These are phyloP conservation scores for Saprolegnia diclina DNA, from an alignment of 352 stramenopile species.

Conservation along the genomic window DNA sequence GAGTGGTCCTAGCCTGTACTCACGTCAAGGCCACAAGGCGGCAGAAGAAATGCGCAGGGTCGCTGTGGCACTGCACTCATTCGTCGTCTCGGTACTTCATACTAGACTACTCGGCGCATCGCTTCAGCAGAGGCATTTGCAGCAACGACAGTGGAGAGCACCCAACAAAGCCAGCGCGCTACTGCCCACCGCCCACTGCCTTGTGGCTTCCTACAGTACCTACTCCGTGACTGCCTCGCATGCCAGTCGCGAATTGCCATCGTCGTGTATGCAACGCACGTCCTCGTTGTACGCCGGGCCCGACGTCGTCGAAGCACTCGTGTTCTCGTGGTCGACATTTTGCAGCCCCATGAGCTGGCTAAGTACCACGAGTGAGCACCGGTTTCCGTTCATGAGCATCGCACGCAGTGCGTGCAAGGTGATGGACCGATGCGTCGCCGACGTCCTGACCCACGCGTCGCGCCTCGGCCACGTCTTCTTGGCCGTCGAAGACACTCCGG, in stretches of 20 bases:
- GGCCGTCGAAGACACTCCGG: background rate
- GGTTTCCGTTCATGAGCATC: constrained; percentile 1
- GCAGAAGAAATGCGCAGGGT: background rate
- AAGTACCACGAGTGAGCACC: background rate
- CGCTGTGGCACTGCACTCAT: background rate
- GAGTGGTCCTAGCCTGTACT: background rate
- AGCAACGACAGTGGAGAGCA: background rate
- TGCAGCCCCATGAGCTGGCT: background rate
- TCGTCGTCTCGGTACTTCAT: no score
- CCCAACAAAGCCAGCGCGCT: background rate
- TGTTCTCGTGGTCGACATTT: background rate
- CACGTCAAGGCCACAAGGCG: no score
- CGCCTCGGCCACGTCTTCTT: constrained; percentile 1
- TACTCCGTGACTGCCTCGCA: no score
- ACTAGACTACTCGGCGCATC: no score
- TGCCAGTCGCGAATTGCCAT: background rate
- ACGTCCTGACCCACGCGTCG: background rate
- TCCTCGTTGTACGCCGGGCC: background rate
- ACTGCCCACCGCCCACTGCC: background rate
- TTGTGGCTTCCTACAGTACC: no score
- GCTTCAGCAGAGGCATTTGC: no score
- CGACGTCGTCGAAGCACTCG: background rate
- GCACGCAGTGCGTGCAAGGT: background rate
- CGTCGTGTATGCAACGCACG: no score
- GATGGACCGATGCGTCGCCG: background rate